Evolutionary conservation across 2,329 filamentous ascomycete genomes (phyloP), one percentile per base, ranked within the genome.

Genomic region (Neocatenulostroma microsporum): DNA sequence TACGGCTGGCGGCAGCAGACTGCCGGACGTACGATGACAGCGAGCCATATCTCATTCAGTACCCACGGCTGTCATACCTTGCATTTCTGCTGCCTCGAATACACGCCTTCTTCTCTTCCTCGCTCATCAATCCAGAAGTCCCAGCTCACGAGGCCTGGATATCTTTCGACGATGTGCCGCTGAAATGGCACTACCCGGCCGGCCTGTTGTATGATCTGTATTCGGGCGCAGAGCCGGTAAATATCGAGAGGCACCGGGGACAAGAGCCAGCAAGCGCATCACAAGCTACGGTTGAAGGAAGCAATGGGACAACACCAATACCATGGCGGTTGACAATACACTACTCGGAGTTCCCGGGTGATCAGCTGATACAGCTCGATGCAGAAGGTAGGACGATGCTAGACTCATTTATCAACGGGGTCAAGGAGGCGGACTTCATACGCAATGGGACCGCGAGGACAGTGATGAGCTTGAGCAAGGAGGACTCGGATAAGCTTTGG

Each of bases 361-460:
- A 78, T 31, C 72, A 76, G 10, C 69, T 80, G 14, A 66, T 79
- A 12, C 66, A 61, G 4, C 68, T 78, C 4, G 76, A 80, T 49
- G 57, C 60, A 0, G 66, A 70, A 17, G 70, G 68, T 17, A 70
- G 69, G 48, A 66, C 72, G 3, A 64, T 79, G 54, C 73, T 78
- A 42, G 80, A 83, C 55, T 68, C 76, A 0, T 84, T 76, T 52
- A 77, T 80, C 36, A 82, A 83, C 47, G 76, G 70, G 35, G 78
- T 83, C 44, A 84, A 84, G 56, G 80, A 83, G 54, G 87, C 88
- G 20, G 87, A 94, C 61, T 94, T 87, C 49, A 69, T 94, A 34
- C 77, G 88, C 34, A 89, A 91, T 49, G 86, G 87, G 29, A 91
- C 83, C 36, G 86, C 85, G 12, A 87, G 89, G 57, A 81, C 83